phyloP scores from a whole-genome alignment of 2,329 filamentous ascomycete species.

The Claviceps cyperi region DNA sequence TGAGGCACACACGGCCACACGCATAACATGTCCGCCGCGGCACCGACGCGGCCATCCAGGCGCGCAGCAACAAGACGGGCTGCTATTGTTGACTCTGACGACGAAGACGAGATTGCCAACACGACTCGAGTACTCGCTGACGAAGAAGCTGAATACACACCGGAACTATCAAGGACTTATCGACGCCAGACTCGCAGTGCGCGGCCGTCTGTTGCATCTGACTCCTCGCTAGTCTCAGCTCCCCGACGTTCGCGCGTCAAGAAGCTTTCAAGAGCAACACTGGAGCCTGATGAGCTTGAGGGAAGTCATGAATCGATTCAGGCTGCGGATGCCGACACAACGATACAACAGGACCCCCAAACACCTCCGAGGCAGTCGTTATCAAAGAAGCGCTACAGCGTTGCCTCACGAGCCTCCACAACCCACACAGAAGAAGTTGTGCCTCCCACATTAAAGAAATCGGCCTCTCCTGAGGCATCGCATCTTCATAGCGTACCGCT shows the following conservation, averaged over 20 bases:
- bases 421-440: slow-evolving; percentile 24
- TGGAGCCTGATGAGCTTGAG: slow-evolving; percentile 12
- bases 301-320: slow-evolving; percentile 17
- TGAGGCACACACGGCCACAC: not conserved
- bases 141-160: slow-evolving; percentile 65
- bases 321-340: slow-evolving; percentile 18
- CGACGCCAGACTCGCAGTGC: slow-evolving; percentile 33
- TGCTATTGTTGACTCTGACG: slow-evolving; percentile 66
- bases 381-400: slow-evolving; percentile 55
- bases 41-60: slow-evolving; percentile 23
- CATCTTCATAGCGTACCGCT: slow-evolving; percentile 43
- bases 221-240: slow-evolving; percentile 34
- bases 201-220: slow-evolving; percentile 26
- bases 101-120: slow-evolving; percentile 50
- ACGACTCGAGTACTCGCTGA: slow-evolving; percentile 39
- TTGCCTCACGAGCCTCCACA: slow-evolving; percentile 26
- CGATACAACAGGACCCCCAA: slow-evolving; percentile 19
- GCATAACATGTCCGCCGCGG: slow-evolving; percentile 16
- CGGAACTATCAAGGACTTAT: slow-evolving; percentile 46
- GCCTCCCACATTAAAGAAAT: slow-evolving; percentile 34
- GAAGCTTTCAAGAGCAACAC: slow-evolving; percentile 14
- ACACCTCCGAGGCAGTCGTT: slow-evolving; percentile 27
- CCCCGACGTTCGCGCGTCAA: slow-evolving; percentile 25
- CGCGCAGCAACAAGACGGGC: slow-evolving; percentile 48
- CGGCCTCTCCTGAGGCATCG: slow-evolving; percentile 41